Evolutionary conservation across 2,329 filamentous ascomycete species (phyloP), one percentile per base, ranked within the genome.

Genomic region (Lachnellula occidentalis): DNA sequence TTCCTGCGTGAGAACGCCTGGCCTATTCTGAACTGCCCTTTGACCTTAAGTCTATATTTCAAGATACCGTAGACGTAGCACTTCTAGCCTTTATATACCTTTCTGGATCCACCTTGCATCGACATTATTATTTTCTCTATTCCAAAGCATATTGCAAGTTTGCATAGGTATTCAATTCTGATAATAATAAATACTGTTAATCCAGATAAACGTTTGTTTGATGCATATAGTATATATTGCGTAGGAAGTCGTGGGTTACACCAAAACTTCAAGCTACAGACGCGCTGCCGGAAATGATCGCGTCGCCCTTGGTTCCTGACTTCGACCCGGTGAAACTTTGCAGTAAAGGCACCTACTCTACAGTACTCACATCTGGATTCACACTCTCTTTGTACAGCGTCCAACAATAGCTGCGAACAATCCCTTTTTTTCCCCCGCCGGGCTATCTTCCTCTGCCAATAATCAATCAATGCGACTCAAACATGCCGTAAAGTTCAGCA

Each of bases 401-500:
- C 21, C 43, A 21, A n/a, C 22, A 31, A 31, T 9, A 31, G 27
- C 27, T 31, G n/a, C 27, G 2, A 31, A 31, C 27, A 11, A 31
- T 31, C 11, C 27, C 11, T 31, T 9, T 31, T 9, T 2, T 31
- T 31, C 11, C 11, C 8, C 27, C 8, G 43, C 14, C 14, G 12
- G 2, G 7, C 12, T 14, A 11, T 12, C 43, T 21, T 43, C 41
- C 41, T 12, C 24, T 24, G 17, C 21, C 21, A 31, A 3, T 14
- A n/a, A 31, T 15, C 11, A 27, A 27, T 24, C 19, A 21, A 21
- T 21, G 43, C 43, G 19, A 15, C 12, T 43, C 36, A 7, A 43
- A 22, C 15, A 53, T 45, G 45, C n/a, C 27, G 21, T 53, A 17
- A 48, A 51, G n/a, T 19, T 17, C 37, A 50, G 51, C 48, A 37